Evolutionary conservation across 2,329 filamentous ascomycete species (phyloP).

Genomic region (Xylariaceae sp.): DNA sequence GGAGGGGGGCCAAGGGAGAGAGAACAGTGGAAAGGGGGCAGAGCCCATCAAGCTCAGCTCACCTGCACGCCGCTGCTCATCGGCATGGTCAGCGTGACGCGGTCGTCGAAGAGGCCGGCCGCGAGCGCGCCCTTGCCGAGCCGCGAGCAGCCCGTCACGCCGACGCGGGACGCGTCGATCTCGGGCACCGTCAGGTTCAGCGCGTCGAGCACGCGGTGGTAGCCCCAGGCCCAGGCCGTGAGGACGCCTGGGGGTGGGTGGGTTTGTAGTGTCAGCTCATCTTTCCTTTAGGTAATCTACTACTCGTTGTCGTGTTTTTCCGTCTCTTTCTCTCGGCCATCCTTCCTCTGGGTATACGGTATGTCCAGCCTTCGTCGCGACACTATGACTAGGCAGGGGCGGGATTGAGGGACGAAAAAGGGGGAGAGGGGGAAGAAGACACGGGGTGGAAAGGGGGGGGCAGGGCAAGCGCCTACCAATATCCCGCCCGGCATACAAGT

Average conservation of each 20-base stretch:
- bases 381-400: no score
- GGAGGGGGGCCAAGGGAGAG: no score
- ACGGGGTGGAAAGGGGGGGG: no score
- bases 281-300: no score
- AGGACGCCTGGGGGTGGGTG: conserved; percentile 31
- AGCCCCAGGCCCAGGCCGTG: conserved; percentile 49
- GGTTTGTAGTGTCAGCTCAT: conserved; percentile 1
- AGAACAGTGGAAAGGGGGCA: no score
- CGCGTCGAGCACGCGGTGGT: conserved; percentile 45
- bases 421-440: conserved; percentile 1
- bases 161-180: conserved; percentile 34
- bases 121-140: conserved; percentile 47
- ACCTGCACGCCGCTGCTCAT: conserved; percentile 50
- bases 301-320: no score
- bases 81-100: conserved; percentile 47
- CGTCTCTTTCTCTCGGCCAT: no score
- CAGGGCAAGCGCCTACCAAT: no score
- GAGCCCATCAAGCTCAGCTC: no score
- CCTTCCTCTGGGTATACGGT: no score
- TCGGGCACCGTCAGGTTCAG: conserved; percentile 39
- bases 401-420: no score
- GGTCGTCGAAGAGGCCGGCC: conserved; percentile 42
- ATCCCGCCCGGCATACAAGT: conserved; percentile 39
- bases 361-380: no score
- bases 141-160: conserved; percentile 47